Evolutionary conservation across 441 rosid species (phyloP).

Genomic region (Biscutella auriculata): DNA sequence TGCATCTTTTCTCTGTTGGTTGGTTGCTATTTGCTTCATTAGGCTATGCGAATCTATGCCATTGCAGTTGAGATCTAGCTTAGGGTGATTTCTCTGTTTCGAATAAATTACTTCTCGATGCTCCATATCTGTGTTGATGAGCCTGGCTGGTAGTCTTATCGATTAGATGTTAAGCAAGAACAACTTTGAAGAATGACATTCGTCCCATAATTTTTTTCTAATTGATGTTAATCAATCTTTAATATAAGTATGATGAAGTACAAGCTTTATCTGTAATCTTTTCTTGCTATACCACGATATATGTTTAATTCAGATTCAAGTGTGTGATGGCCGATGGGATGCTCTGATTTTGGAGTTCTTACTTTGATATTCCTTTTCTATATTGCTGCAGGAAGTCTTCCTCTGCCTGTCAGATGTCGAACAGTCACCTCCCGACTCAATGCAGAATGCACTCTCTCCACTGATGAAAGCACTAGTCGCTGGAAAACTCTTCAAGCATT

Average conservation of each 20-base stretch:
- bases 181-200: neutral
- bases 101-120: neutral
- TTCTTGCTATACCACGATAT: neutral
- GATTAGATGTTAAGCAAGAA: too few species aligned
- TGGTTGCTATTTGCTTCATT: neutral
- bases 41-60: slow-evolving; percentile 3
- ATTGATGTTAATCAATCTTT: neutral
- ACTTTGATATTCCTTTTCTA: neutral
- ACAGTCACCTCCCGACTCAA: slow-evolving; percentile 66
- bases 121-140: neutral
- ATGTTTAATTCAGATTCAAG: too few species aligned
- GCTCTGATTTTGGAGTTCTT: neutral
- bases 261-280: neutral
- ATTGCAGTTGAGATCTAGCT: neutral
- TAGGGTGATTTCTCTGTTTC: neutral
- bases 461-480: slow-evolving; percentile 59
- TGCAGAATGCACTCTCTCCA: slow-evolving; percentile 69
- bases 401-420: slow-evolving; percentile 55
- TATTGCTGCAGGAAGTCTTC: slow-evolving; percentile 54
- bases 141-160: too few species aligned
- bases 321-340: too few species aligned
- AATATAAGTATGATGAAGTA: neutral
- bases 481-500: slow-evolving; percentile 54
- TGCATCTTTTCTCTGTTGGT: neutral
- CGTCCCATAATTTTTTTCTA: neutral